These are phyloP conservation scores for Gloeopeniophorella convolvens DNA, from an alignment of 768 basidiomycete species.

Conservation along the genomic window DNA sequence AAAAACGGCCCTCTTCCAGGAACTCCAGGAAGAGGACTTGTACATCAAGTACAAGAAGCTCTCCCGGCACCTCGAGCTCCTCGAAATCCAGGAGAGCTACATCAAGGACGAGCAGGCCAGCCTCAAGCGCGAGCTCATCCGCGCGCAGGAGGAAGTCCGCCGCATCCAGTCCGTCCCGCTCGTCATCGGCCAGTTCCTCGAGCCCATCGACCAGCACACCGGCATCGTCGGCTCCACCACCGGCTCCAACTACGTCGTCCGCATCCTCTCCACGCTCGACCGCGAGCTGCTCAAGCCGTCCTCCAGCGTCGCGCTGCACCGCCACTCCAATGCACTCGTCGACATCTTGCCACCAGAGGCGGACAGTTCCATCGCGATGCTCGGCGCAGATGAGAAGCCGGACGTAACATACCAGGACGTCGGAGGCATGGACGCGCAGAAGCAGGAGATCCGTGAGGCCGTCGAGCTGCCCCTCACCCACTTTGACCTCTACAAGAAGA, in stretches of 20 bases:
- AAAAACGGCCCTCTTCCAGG: conserved; percentile 80
- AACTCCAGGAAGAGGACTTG: conserved; percentile 84
- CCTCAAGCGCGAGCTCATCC: conserved; percentile 94
- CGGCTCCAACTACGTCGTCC: conserved; percentile 96
- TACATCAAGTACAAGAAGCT: conserved; percentile 98
- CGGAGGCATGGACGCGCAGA: conserved; percentile 95
- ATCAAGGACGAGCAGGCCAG: conserved; percentile 99
- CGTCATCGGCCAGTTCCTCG: conserved; percentile 98
- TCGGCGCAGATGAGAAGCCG: conserved; percentile 90
- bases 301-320: conserved; percentile 95
- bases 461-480: conserved; percentile 96
- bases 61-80: conserved; percentile 89
- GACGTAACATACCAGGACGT: conserved; percentile 92
- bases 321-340: conserved; percentile 97
- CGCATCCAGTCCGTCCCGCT: conserved; percentile 98
- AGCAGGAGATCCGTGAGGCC: conserved; percentile 98
- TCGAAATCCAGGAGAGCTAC: conserved; percentile 91
- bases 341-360: conserved; percentile 98
- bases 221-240: conserved; percentile 98
- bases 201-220: conserved; percentile 96
- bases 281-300: conserved; percentile 96
- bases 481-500: conserved; percentile 98
- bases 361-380: conserved; percentile 94
- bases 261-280: conserved; percentile 94
- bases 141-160: conserved; percentile 99